Evolutionary conservation across 176 grass and related monocot species (phyloP).

Genomic region (Guadua angustifolia): DNA sequence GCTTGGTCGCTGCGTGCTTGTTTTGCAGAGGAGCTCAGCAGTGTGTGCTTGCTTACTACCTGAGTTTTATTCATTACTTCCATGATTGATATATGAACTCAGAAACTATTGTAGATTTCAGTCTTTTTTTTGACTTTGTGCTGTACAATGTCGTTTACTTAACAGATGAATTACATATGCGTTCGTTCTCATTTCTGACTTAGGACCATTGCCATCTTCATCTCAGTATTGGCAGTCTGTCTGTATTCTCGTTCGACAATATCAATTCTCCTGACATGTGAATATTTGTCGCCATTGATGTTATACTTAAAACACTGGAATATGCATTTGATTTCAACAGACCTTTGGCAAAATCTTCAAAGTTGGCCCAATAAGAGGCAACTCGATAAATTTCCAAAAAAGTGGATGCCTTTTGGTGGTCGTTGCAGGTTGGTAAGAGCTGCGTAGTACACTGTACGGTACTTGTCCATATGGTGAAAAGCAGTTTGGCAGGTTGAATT

Average conservation of each 20-base stretch:
- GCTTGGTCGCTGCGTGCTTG: constrained; percentile 45
- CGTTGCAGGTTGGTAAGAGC: constrained; percentile 26
- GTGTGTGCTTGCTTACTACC: constrained; percentile 50
- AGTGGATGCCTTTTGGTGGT: neutral
- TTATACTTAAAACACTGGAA: neutral
- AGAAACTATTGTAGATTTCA: constrained; percentile 51
- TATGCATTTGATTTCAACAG: neutral
- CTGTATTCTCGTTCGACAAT: neutral
- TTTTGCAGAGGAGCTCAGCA: constrained; percentile 52
- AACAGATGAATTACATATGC: neutral
- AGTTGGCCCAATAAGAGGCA: neutral
- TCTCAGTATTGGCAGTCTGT: neutral
- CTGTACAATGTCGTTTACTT: constrained; percentile 44
- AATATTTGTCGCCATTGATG: neutral
- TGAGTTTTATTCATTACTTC: constrained; percentile 55
- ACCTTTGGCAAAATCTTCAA: neutral
- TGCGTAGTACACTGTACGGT: neutral
- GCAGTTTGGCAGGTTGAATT: constrained; percentile 38
- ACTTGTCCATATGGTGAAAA: neutral
- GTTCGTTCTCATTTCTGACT: neutral
- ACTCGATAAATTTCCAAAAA: neutral
- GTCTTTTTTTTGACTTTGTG: constrained; percentile 8
- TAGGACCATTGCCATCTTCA: neutral
- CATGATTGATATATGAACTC: constrained; percentile 70
- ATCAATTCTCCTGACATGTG: neutral